phyloP scores from a whole-genome alignment of 176 grass and related monocot species.

The Carex myosuroides region DNA sequence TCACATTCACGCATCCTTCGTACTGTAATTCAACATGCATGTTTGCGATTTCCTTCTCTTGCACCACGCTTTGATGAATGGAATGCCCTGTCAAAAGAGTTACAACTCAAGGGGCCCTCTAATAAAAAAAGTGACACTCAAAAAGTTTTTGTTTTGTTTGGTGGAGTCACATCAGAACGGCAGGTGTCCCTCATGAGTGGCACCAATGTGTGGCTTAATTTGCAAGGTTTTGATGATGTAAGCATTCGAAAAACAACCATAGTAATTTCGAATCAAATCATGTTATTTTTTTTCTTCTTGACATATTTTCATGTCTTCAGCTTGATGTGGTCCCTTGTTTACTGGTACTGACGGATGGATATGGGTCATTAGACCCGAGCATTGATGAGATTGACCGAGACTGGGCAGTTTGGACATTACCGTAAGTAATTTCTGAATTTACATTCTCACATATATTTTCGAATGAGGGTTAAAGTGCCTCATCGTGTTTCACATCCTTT shows the following conservation, averaged over 20 bases:
- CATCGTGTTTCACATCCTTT: no score
- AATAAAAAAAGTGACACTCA: conserved; percentile 25
- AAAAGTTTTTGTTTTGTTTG: conserved; percentile 91
- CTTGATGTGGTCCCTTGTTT: conserved; percentile 90
- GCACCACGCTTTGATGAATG: conserved; percentile 45
- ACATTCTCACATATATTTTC: not conserved
- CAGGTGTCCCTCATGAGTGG: conserved; percentile 99
- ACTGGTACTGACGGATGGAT: conserved; percentile 61
- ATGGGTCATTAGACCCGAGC: conserved; percentile 36
- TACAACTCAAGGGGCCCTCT: conserved; percentile 19
- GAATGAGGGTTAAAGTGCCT: no score
- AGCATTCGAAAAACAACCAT: conserved; percentile 19
- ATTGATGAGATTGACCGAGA: conserved; percentile 18
- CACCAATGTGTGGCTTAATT: conserved; percentile 97
- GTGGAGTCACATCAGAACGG: conserved; percentile 90
- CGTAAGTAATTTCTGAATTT: conserved; percentile 40
- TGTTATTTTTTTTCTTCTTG: conserved; percentile 10
- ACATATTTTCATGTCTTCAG: conserved; percentile 36
- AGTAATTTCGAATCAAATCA: not conserved
- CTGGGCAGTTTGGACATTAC: conserved; percentile 72
- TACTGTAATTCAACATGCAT: conserved; percentile 79
- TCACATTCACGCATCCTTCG: conserved; percentile 83
- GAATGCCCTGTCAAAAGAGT: conserved; percentile 58
- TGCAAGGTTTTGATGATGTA: conserved; percentile 90
- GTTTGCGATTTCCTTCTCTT: conserved; percentile 67